phyloP scores from a whole-genome alignment of 164 flowering plant species.

The Brasenia schreberi region DNA sequence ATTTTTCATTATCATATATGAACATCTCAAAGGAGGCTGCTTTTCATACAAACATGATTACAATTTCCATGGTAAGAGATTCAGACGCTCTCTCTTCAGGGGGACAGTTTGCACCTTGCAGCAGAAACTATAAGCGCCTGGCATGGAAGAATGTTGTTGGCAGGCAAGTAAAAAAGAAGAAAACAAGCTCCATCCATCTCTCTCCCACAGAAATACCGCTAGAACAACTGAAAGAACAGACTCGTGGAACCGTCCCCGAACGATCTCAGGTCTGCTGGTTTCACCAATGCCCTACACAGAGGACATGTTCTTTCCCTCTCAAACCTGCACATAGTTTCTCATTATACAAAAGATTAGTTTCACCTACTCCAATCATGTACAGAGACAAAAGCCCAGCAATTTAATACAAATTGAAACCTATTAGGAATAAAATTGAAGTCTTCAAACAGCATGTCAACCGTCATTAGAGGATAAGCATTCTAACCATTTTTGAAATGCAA shows the following conservation, averaged over 20 bases:
- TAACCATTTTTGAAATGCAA: too few species aligned
- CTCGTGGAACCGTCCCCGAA: constrained; percentile 92
- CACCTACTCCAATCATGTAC: too few species aligned
- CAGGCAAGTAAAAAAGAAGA: not conserved
- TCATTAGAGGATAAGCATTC: too few species aligned
- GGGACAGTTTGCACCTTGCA: not conserved
- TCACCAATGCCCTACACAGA: constrained; percentile 89
- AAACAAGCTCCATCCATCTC: not conserved
- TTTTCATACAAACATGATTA: not conserved
- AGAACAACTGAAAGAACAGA: constrained; percentile 77
- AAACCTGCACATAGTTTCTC: constrained; percentile 42
- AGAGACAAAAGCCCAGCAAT: too few species aligned
- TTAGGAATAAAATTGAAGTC: too few species aligned
- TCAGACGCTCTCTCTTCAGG: not conserved
- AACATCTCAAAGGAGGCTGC: not conserved
- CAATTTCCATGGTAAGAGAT: not conserved
- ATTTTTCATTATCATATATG: not conserved
- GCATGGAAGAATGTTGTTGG: not conserved
- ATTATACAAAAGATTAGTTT: too few species aligned
- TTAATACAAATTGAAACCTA: too few species aligned
- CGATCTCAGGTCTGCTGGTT: constrained; percentile 77
- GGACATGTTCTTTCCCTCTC: constrained; percentile 99
- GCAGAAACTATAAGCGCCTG: not conserved
- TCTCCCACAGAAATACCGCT: constrained; percentile 1
- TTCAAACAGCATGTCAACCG: too few species aligned